Evolutionary conservation across 2,329 filamentous ascomycete genomes (phyloP).

Genomic region (Stagonosporopsis chrysanthemi): DNA sequence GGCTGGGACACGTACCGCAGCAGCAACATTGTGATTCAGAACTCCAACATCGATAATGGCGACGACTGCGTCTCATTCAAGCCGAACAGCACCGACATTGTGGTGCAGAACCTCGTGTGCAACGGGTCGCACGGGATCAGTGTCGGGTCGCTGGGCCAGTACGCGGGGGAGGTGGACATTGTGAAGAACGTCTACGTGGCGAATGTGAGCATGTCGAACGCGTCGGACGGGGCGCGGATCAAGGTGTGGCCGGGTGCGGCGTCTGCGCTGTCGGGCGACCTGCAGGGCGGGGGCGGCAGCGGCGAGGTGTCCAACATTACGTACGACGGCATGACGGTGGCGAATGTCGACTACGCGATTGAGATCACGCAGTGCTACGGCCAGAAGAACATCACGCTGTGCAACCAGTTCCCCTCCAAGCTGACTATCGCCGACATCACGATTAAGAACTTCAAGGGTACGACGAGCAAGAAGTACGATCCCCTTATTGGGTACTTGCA

Average conservation of each 20-base stretch:
- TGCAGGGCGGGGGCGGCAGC: conserved; percentile 70
- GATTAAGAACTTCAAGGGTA: conserved; percentile 65
- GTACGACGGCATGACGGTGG: conserved; percentile 67
- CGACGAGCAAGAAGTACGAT: conserved; percentile 56
- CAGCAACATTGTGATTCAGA: conserved; percentile 69
- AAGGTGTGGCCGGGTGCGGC: conserved; percentile 73
- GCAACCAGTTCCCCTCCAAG: conserved; percentile 64
- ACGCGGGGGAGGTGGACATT: conserved; percentile 68
- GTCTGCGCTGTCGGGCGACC: conserved; percentile 64
- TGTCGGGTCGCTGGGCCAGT: conserved; percentile 76
- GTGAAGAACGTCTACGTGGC: conserved; percentile 69
- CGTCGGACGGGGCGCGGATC: conserved; percentile 71
- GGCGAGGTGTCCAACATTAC: conserved; percentile 72
- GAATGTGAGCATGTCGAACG: conserved; percentile 51
- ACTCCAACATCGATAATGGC: conserved; percentile 69
- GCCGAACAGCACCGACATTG: conserved; percentile 72
- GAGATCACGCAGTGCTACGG: conserved; percentile 72
- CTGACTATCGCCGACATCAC: conserved; percentile 64
- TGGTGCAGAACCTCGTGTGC: conserved; percentile 72
- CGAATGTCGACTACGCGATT: conserved; percentile 71
- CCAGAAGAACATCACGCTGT: conserved; percentile 68
- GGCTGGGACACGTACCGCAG: conserved; percentile 70
- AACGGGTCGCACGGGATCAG: conserved; percentile 76
- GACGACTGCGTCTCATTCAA: conserved; percentile 80
- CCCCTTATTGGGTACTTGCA: conserved; percentile 55